These are phyloP conservation scores for Sugiyamaella boreocaroliniensis DNA, from an alignment of 805 yeast species.

Conservation along the genomic window DNA sequence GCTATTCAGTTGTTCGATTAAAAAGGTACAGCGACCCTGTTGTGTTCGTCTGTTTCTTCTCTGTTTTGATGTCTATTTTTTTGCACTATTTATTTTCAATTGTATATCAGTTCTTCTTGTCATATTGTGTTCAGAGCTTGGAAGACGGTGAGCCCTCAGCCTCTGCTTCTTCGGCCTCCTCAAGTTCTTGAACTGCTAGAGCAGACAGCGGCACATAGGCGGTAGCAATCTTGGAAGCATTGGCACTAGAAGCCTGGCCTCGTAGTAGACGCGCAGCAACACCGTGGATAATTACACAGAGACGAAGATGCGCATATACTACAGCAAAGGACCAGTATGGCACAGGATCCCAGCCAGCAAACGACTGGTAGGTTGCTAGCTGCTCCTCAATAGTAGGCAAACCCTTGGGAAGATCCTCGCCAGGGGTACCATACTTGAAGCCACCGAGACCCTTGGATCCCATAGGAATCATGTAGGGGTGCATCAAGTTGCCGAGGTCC, in stretches of 20 bases:
- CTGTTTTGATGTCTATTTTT: not conserved
- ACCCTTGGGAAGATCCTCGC: constrained; percentile 19
- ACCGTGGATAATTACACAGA: constrained; percentile 56
- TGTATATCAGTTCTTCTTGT: not conserved
- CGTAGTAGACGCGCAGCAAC: constrained; percentile 47
- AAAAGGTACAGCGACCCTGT: not conserved
- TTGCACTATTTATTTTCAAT: constrained; percentile 1
- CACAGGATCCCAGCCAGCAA: constrained; percentile 38
- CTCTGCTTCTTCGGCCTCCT: constrained; percentile 2
- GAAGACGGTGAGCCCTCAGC: not conserved
- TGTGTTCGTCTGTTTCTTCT: not conserved
- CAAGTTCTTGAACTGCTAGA: constrained; percentile 24
- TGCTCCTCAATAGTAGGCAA: constrained; percentile 21
- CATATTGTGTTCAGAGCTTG: not conserved
- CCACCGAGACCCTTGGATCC: constrained; percentile 7
- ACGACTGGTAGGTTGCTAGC: constrained; percentile 23
- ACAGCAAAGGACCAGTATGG: constrained; percentile 46
- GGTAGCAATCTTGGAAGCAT: constrained; percentile 38
- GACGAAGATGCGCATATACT: constrained; percentile 49
- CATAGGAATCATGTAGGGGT: constrained; percentile 45
- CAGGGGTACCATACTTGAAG: constrained; percentile 5
- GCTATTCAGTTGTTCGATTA: constrained; percentile 26
- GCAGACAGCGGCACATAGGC: constrained; percentile 29
- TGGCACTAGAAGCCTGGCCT: constrained; percentile 50
- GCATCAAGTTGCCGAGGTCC: constrained; percentile 52